Conservation (phyloP, 2,329 filamentous ascomycete species). For the Penicillium sclerotigenum region DNA sequence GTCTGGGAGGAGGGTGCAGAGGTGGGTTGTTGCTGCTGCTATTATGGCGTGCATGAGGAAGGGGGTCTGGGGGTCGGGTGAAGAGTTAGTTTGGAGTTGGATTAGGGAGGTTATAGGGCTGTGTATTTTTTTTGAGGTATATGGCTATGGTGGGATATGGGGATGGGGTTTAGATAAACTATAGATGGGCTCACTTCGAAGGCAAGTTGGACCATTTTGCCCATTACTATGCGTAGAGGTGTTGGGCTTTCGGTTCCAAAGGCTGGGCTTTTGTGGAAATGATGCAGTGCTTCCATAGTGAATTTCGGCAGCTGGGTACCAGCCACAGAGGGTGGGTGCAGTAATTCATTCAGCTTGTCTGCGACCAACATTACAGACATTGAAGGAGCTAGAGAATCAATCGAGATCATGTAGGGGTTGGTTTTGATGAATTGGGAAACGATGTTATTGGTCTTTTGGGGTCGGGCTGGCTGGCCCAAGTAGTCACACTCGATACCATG, state of each 20-base stretch:
- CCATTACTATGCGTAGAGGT: constrained; percentile 18
- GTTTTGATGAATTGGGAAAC: constrained; percentile 16
- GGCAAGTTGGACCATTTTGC: constrained; percentile 29
- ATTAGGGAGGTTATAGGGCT: background rate
- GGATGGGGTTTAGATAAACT: background rate
- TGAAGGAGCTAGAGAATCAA: constrained; percentile 19
- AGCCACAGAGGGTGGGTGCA: constrained; percentile 6
- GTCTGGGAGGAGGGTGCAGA: constrained; percentile 28
- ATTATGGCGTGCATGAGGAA: constrained; percentile 41
- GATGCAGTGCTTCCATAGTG: constrained; percentile 26
- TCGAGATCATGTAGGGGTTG: constrained; percentile 7
- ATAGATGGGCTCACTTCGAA: constrained; percentile 26
- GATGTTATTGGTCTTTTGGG: constrained; percentile 7
- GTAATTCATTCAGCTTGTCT: constrained; percentile 24
- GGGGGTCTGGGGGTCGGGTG: constrained; percentile 28
- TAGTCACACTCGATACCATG: constrained; percentile 33
- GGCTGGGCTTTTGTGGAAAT: constrained; percentile 25
- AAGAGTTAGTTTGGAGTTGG: background rate
- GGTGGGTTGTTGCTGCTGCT: constrained; percentile 31
- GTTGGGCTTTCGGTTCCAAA: constrained; percentile 15
- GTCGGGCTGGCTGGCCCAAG: constrained; percentile 5
- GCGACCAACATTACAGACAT: constrained; percentile 22
- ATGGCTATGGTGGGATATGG: background rate
- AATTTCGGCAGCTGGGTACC: background rate
- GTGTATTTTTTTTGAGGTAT: background rate